phyloP scores from a whole-genome alignment of 306 rosid species.

The Glycine tomentella region DNA sequence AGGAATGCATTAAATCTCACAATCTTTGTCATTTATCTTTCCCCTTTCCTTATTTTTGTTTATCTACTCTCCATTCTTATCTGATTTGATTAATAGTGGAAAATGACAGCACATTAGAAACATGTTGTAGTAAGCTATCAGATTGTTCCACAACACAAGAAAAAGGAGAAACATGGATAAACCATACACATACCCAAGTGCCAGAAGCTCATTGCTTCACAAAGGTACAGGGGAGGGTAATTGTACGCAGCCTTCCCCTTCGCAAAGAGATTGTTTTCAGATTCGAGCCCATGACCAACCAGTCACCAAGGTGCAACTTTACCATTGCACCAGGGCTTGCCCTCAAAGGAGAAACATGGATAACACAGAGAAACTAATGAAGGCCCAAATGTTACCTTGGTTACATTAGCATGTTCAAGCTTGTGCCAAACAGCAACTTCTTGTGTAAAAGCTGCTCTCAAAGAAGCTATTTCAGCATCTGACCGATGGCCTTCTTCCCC shows the following conservation, averaged over 20 bases:
- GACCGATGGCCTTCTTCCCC: constrained; percentile 99
- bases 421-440: constrained; percentile 99
- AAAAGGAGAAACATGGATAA: background rate
- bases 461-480: constrained; percentile 94
- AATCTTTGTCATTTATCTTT: background rate
- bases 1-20: background rate
- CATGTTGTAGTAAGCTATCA: background rate
- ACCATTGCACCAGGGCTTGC: no score
- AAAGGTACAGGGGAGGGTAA: no score
- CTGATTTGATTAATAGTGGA: background rate
- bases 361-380: background rate
- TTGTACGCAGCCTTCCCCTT: no score
- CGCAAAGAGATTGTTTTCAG: no score
- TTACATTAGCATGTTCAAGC: constrained; percentile 98
- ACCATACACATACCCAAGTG: no score
- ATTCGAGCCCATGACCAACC: no score
- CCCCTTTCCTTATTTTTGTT: constrained; percentile 13
- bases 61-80: background rate
- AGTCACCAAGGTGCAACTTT: no score
- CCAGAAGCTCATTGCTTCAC: no score
- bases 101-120: constrained; percentile 2
- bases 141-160: background rate
- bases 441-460: constrained; percentile 95
- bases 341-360: background rate
- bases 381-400: constrained; percentile 69